These are phyloP conservation scores for Maudiozyma serrabonitensis DNA, from an alignment of 805 yeast genomes.

Conservation along the genomic window DNA sequence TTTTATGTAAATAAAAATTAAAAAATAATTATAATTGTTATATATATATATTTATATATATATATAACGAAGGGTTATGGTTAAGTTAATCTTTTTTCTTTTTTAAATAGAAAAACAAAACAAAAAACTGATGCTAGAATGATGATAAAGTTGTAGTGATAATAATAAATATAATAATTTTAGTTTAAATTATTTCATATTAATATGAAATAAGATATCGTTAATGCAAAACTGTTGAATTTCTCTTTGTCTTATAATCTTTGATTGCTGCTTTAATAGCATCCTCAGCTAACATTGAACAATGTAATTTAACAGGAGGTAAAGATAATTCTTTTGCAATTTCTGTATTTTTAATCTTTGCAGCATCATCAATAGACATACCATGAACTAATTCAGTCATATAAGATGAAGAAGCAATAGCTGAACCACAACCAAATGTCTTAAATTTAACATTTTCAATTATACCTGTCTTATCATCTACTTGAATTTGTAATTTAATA, in stretches of 20 bases:
- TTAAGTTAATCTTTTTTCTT: too few species aligned
- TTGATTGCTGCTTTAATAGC: constrained; percentile 96
- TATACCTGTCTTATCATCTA: constrained; percentile 79
- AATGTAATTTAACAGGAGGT: constrained; percentile 96
- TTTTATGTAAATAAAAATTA: neutral
- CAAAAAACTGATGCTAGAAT: too few species aligned
- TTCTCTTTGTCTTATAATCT: constrained; percentile 83
- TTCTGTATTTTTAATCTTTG: constrained; percentile 81
- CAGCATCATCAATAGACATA: constrained; percentile 87
- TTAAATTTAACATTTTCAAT: constrained; percentile 94
- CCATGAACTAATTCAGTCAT: constrained; percentile 95
- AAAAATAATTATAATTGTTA: too few species aligned
- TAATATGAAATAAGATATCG: neutral
- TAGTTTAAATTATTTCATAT: neutral
- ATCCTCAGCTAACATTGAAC: constrained; percentile 98
- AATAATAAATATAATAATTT: too few species aligned
- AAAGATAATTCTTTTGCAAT: constrained; percentile 90
- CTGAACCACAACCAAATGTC: constrained; percentile 99
- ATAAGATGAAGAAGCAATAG: constrained; percentile 91
- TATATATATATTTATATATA: too few species aligned
- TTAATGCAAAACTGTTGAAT: constrained; percentile 13
- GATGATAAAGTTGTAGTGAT: too few species aligned
- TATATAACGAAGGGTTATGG: too few species aligned
- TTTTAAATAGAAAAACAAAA: too few species aligned
- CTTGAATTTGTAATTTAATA: constrained; percentile 93